Evolutionary conservation across 2,329 filamentous ascomycete species (phyloP), one percentile per base, ranked within the genome.

Genomic region (Albifimbria verrucaria): DNA sequence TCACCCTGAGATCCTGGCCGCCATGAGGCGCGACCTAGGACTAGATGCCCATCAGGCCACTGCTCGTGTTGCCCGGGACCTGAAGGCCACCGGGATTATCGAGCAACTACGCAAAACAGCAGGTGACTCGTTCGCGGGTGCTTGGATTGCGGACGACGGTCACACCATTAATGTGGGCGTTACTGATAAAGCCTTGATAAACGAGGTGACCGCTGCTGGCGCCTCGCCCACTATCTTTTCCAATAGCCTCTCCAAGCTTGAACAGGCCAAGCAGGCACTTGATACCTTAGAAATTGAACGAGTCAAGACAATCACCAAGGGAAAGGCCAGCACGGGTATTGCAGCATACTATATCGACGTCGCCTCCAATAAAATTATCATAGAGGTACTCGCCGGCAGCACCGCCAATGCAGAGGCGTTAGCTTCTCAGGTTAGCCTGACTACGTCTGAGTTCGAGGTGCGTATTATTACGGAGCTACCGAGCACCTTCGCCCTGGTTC

Each of bases 341-440:
- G 54, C 54, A 12, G 24, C 52, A 21, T 56, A 45, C 26, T 56
- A 51, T 36, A 45, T 56, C 49, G 54, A 56, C 39, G 46, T 56
- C 20, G 41, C 20, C 20, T 21, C 44, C 18, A 56, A 56, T 52
- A 56, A 56, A 46, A 15, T 56, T 20, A 45, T 56, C 46, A 7
- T 56, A 10, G 46, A 54, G 52, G 48, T 49, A n/a, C 52, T 56
- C 17, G 28, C 43, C n/a, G 36, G 18, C 25, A 51, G 54, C 45
- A 23, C 22, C 18, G 41, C 44, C 25, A 6, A 54, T 7, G 54
- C 54, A n/a, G 23, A 52, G 42, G 47, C 47, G 17, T 26, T 56
- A 7, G 54, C 54, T 20, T 22, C 45, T 24, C 20, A 54, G 49
- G 52, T 50, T 20, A 52, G 54, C 15, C 54, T 56, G 28, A 18